Base-by-base conservation (phyloP, 106 monocot genomes). In the Dioscorea dumetorum region DNA sequence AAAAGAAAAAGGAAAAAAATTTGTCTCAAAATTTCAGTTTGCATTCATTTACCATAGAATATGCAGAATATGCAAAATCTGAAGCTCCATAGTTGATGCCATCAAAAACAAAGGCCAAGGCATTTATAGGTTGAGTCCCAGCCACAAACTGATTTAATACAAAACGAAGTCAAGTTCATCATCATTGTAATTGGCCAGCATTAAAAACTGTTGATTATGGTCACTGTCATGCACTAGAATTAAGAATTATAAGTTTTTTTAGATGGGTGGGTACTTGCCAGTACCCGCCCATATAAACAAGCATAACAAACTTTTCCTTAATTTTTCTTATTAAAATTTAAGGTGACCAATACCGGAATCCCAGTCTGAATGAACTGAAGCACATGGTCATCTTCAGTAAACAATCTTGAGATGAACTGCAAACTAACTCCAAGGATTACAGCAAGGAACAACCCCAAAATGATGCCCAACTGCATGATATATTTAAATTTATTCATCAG, bases 31-130 rank as follows among this genome's bases (percentile, higher is more conserved):
- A 41, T 5, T n/a, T 68, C 18, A 49, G 15, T 32, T 20, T 17
- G 20, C 13, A 13, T 63, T 62, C 9, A 59, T 66, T 81, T 82
- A 58, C 87, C 87, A 87, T 87, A 16, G 87, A 87, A 56, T 87
- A 87, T 10, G 82, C 87, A 17, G 87, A 50, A 59, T 62, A 87
- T 16, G 77, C 63, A 48, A 80, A 87, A 60, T 87, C 87, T 18
- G 87, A 87, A 71, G 87, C 83, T 77, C 87, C 87, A 49, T 79
- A 87, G 73, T 87, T 83, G 77, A 87, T 56, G 49, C 87, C 87
- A 66, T 87, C 87, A 50, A 87, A 87, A 7, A 87, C 87, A 72
- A 87, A 87, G 2, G 87, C 83, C 71, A 87, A 50, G 8, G 87
- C 66, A 63, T 87, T 87, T 12, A 87, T 70, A 13, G 83, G 77